Evolutionary conservation across 2,329 filamentous ascomycete species (phyloP).

Genomic region (Pestalotiopsis sp.): DNA sequence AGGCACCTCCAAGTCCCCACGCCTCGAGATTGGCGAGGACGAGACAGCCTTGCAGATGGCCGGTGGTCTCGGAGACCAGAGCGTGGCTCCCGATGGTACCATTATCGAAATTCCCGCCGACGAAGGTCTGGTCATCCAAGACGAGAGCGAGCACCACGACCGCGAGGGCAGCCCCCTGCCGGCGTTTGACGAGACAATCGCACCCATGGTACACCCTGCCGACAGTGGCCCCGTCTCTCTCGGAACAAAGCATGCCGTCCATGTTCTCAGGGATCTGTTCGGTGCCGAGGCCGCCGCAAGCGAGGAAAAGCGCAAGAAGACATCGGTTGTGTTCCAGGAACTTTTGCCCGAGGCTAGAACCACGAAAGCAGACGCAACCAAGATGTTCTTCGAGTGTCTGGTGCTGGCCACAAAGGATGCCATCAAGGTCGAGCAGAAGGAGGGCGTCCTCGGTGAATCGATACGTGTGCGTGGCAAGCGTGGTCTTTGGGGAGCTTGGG

Average conservation of each 20-base stretch:
- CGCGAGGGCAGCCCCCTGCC: slow-evolving; percentile 53
- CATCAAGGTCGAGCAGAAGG: slow-evolving; percentile 89
- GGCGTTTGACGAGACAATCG: slow-evolving; percentile 78
- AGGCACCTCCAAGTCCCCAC: slow-evolving; percentile 68
- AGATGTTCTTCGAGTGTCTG: slow-evolving; percentile 98
- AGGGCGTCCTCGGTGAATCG: slow-evolving; percentile 72
- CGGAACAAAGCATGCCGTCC: slow-evolving; percentile 93
- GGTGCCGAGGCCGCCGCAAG: slow-evolving; percentile 71
- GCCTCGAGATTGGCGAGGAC: slow-evolving; percentile 69
- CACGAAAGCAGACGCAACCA: slow-evolving; percentile 88
- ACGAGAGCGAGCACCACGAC: slow-evolving; percentile 49
- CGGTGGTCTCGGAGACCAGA: slow-evolving; percentile 56
- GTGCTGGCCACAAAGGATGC: slow-evolving; percentile 97
- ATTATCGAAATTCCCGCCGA: slow-evolving; percentile 67
- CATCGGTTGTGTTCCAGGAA: slow-evolving; percentile 85
- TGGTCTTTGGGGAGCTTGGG: slow-evolving; percentile 97
- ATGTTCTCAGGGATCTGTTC: slow-evolving; percentile 88
- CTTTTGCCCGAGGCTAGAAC: slow-evolving; percentile 82
- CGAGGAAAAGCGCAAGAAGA: slow-evolving; percentile 73
- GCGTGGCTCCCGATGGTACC: slow-evolving; percentile 61
- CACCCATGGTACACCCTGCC: slow-evolving; percentile 75
- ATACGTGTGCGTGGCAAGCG: slow-evolving; percentile 89
- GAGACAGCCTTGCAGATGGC: slow-evolving; percentile 55
- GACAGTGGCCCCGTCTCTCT: slow-evolving; percentile 87
- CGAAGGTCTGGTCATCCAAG: slow-evolving; percentile 44